These are phyloP conservation scores for Conticribra weissflogii DNA, from an alignment of 108 stramenopile genomes.

Conservation along the genomic window DNA sequence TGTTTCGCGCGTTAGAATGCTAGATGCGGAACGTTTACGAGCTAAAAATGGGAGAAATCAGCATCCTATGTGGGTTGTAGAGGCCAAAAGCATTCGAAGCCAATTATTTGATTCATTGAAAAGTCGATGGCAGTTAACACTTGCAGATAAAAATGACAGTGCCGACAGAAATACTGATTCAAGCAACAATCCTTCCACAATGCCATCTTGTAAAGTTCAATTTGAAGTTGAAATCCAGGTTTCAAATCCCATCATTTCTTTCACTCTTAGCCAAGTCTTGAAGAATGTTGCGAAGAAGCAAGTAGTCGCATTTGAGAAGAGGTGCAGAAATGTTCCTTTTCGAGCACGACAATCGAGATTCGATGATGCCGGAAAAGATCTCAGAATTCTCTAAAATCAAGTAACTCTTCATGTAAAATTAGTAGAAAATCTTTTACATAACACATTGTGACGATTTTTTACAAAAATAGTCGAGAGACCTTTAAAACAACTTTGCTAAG, in stretches of 20 bases:
- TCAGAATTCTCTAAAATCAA: no score
- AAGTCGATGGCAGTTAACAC: conserved; percentile 66
- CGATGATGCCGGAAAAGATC: no score
- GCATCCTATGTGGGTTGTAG: conserved; percentile 46
- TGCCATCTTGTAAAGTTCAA: conserved; percentile 49
- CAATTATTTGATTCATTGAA: conserved; percentile 65
- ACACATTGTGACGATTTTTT: no score
- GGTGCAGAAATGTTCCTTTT: conserved; percentile 53
- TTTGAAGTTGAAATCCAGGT: conserved; percentile 79
- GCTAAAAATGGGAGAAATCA: not conserved
- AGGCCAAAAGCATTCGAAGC: conserved; percentile 71
- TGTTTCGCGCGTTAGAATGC: conserved; percentile 60
- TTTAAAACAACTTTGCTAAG: no score
- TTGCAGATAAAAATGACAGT: conserved; percentile 13
- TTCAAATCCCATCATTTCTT: conserved; percentile 49
- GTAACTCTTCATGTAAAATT: no score
- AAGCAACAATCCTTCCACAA: no score
- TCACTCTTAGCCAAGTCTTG: conserved; percentile 52
- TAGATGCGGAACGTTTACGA: not conserved
- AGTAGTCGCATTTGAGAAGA: conserved; percentile 69
- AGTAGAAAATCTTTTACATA: no score
- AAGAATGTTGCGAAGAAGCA: conserved; percentile 58
- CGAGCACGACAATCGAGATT: not conserved
- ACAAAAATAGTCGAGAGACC: no score
- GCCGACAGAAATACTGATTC: not conserved